phyloP scores from a whole-genome alignment of 768 basidiomycete species.

The Amanita fuliginea region DNA sequence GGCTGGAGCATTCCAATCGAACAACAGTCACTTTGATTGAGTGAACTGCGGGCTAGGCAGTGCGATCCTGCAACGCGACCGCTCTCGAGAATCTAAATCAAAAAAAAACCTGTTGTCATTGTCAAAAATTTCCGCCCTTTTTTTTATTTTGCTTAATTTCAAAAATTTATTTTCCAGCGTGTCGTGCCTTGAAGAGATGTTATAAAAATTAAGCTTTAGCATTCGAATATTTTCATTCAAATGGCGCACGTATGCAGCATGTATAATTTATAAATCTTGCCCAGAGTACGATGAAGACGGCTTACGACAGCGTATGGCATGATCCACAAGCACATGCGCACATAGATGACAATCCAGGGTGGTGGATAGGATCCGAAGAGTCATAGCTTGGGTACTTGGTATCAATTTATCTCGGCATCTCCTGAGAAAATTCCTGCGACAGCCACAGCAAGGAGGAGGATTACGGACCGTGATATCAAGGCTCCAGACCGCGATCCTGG shows the following conservation, averaged over 20 bases:
- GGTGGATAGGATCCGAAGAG: neutral
- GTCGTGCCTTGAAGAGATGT: neutral
- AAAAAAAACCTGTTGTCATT: neutral
- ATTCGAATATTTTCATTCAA: too few species aligned
- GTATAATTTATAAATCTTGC: neutral
- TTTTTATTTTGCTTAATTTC: too few species aligned
- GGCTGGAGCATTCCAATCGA: neutral
- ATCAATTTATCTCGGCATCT: neutral
- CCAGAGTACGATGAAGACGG: neutral
- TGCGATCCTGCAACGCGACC: neutral
- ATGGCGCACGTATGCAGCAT: neutral
- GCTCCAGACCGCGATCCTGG: too few species aligned
- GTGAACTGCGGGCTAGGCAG: neutral
- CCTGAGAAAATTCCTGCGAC: neutral
- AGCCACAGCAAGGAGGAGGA: too few species aligned
- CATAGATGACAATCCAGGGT: conserved; percentile 2
- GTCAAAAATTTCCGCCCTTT: neutral
- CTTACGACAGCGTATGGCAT: neutral
- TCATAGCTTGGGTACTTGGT: neutral
- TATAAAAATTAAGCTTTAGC: neutral
- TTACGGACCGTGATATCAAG: too few species aligned
- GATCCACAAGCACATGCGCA: neutral
- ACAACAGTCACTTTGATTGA: neutral
- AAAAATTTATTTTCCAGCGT: neutral
- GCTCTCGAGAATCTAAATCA: neutral